phyloP scores from a whole-genome alignment of 2,329 filamentous ascomycete species.

The Sporothrix brasiliensis region DNA sequence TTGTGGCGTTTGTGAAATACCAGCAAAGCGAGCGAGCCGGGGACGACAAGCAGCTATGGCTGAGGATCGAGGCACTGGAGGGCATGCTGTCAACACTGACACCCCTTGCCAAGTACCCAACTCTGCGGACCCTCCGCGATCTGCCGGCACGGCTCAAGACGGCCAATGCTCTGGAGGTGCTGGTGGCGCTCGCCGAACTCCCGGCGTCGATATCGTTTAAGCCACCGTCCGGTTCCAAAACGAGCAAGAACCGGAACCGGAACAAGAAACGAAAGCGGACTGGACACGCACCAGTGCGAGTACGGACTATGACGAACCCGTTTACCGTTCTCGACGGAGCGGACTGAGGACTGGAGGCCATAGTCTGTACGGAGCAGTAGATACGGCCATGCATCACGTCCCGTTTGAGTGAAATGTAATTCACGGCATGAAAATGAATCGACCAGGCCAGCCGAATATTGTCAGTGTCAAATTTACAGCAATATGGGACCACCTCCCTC shows the following conservation, averaged over 20 bases:
- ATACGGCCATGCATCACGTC: not conserved
- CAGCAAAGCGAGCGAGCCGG: not conserved
- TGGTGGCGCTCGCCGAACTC: slow-evolving; percentile 28
- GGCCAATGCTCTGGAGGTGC: slow-evolving; percentile 24
- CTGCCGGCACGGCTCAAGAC: slow-evolving; percentile 32
- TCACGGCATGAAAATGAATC: not conserved
- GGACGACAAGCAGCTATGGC: not conserved
- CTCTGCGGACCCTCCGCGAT: slow-evolving; percentile 26
- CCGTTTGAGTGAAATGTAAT: too few species aligned
- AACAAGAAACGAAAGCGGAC: slow-evolving; percentile 32
- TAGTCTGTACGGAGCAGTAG: not conserved
- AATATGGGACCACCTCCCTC: not conserved
- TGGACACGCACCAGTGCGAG: not conserved
- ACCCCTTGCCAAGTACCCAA: slow-evolving; percentile 33
- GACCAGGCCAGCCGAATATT: not conserved
- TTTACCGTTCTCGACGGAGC: slow-evolving; percentile 31
- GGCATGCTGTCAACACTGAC: slow-evolving; percentile 3
- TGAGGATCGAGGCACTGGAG: not conserved
- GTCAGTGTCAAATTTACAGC: not conserved
- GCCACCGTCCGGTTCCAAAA: slow-evolving; percentile 2
- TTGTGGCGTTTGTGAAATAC: slow-evolving; percentile 45
- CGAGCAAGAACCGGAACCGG: slow-evolving; percentile 15
- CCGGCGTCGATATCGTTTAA: slow-evolving; percentile 31
- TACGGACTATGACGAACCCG: slow-evolving; percentile 28
- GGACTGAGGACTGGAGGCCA: not conserved